A percentile compares a stretch with the other conserved stretches of the same genome.
Evolutionary conservation across 495 filamentous ascomycete species (phyloP).

Genomic region (Lasiosphaeria hispida): DNA sequence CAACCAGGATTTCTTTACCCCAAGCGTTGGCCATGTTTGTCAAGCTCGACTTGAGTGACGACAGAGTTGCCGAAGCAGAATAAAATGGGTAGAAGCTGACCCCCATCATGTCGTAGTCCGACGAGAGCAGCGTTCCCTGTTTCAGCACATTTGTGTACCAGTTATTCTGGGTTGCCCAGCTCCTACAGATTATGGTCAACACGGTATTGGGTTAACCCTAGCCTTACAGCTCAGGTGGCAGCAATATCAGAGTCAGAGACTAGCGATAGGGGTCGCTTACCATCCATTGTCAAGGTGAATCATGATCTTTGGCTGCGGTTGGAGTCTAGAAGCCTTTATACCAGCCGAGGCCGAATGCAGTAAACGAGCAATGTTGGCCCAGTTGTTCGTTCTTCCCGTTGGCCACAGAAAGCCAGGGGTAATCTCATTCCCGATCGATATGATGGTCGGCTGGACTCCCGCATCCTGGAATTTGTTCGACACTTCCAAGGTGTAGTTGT

Average conservation of each 20-base stretch:
- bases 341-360: constrained; percentile 62
- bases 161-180: constrained; percentile 60
- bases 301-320: constrained; percentile 60
- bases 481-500: constrained; percentile 63
- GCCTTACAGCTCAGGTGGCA: no score
- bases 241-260: neutral
- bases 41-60: constrained; percentile 53
- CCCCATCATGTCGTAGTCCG: constrained; percentile 68
- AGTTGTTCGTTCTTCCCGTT: constrained; percentile 51
- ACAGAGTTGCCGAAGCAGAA: constrained; percentile 52
- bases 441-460: constrained; percentile 54
- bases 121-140: constrained; percentile 47
- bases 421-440: constrained; percentile 73
- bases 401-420: constrained; percentile 63
- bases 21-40: constrained; percentile 57
- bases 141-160: constrained; percentile 60
- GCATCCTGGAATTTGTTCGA: constrained; percentile 58
- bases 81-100: constrained; percentile 73
- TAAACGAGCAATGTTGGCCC: constrained; percentile 57
- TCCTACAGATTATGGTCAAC: constrained; percentile 28
- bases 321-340: constrained; percentile 58
- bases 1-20: constrained; percentile 60
- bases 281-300: constrained; percentile 71
- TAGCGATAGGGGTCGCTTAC: constrained; percentile 6
- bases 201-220: neutral